Evolutionary conservation across 805 yeast genomes (phyloP).

Genomic region (Saccharomyces paradoxus): DNA sequence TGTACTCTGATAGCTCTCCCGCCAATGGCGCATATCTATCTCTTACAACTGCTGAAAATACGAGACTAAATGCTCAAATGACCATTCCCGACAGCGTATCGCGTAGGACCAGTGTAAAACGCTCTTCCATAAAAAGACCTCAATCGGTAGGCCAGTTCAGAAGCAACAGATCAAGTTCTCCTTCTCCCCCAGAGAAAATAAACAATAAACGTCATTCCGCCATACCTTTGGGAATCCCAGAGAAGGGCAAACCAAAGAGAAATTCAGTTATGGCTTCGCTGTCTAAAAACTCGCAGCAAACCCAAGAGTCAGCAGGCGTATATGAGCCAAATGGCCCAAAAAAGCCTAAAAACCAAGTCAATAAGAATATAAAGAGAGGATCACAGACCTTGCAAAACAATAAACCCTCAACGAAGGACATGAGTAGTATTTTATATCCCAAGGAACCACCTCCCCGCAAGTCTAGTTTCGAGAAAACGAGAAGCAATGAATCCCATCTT

Average conservation of each 20-base stretch:
- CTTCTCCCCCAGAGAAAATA: not conserved
- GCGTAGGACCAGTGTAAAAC: constrained; percentile 5
- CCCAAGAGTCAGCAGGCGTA: constrained; percentile 1
- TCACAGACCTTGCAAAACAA: constrained; percentile 8
- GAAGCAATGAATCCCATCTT: constrained; percentile 25
- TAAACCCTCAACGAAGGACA: constrained; percentile 3
- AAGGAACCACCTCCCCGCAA: constrained; percentile 35
- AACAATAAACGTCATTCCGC: not conserved
- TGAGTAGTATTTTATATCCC: constrained; percentile 25
- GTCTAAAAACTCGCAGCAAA: constrained; percentile 3
- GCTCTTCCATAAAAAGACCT: not conserved
- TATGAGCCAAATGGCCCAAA: not conserved
- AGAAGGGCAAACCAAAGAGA: constrained; percentile 16
- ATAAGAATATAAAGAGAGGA: constrained; percentile 9
- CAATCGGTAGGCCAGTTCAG: not conserved
- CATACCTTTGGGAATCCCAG: not conserved
- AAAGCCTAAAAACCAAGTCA: not conserved
- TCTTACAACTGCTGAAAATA: constrained; percentile 70
- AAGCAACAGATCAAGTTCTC: not conserved
- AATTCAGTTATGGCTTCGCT: not conserved
- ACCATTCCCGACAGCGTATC: constrained; percentile 25
- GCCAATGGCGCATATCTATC: constrained; percentile 61
- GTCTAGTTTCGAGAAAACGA: constrained; percentile 52
- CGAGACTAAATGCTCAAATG: constrained; percentile 59
- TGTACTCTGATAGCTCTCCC: constrained; percentile 26